These are phyloP conservation scores for Neurospora pannonica DNA, from an alignment of 495 filamentous ascomycete species.

Conservation along the genomic window DNA sequence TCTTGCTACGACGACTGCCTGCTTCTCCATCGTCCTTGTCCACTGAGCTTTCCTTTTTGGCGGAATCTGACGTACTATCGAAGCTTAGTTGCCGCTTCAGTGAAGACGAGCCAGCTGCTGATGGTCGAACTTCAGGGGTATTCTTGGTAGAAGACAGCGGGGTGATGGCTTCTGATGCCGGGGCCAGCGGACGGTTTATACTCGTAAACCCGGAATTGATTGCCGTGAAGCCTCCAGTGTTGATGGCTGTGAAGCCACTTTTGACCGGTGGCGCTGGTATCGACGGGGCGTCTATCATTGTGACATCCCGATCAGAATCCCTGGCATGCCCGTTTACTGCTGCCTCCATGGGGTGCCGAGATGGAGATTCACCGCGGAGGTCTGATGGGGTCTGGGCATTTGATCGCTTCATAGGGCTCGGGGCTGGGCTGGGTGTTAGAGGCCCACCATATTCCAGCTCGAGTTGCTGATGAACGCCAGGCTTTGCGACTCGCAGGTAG, in stretches of 20 bases:
- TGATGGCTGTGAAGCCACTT: conserved; percentile 72
- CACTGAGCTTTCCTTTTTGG: conserved; percentile 45
- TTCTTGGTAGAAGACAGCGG: conserved; percentile 46
- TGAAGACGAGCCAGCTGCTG: conserved; percentile 39
- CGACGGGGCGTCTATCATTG: conserved; percentile 44
- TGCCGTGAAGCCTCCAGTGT: conserved; percentile 36
- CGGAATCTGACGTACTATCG: conserved; percentile 50
- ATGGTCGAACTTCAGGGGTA: conserved; percentile 49
- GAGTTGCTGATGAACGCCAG: conserved; percentile 90
- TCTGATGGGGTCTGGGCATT: conserved; percentile 59
- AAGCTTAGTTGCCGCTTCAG: conserved; percentile 79
- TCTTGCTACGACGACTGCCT: conserved; percentile 80
- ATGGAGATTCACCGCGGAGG: conserved; percentile 58
- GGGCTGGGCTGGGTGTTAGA: conserved; percentile 81
- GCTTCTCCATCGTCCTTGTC: conserved; percentile 60
- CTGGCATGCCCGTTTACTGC: conserved; percentile 46
- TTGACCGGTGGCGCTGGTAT: conserved; percentile 30
- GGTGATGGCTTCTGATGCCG: conserved; percentile 31
- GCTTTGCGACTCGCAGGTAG: conserved; percentile 84
- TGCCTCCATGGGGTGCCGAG: conserved; percentile 57
- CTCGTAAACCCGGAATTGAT: conserved; percentile 65
- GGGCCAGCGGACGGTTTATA: conserved; percentile 46
- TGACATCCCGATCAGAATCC: conserved; percentile 38
- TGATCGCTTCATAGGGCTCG: conserved; percentile 74
- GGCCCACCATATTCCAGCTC: conserved; percentile 91